Conservation (phyloP, 345 rosid species). For the Hibiscus trionum region DNA sequence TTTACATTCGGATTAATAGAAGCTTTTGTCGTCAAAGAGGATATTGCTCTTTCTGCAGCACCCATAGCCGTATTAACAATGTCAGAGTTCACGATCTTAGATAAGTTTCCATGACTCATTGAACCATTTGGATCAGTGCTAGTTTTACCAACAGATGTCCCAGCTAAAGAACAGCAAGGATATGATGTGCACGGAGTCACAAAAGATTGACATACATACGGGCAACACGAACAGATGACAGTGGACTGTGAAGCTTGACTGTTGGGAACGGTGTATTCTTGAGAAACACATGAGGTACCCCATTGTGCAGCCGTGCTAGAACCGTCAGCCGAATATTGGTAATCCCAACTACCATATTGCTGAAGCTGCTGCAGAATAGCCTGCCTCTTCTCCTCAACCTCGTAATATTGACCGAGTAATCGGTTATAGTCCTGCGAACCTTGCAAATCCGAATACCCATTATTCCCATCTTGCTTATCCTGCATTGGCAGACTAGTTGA, state of each 20-base stretch:
- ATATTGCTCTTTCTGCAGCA: slow-evolving; percentile 50
- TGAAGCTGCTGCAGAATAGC: slow-evolving; percentile 39
- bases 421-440: slow-evolving; percentile 34
- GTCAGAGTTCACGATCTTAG: slow-evolving; percentile 12
- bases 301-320: slow-evolving; percentile 24
- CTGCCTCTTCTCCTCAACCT: slow-evolving; percentile 55
- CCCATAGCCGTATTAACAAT: slow-evolving; percentile 43
- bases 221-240: slow-evolving; percentile 31
- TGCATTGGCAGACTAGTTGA: slow-evolving; percentile 13
- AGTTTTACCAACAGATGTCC: slow-evolving; percentile 13
- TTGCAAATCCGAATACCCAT: slow-evolving; percentile 18
- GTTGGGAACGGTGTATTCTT: slow-evolving; percentile 20
- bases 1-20: slow-evolving; percentile 7
- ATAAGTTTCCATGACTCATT: slow-evolving; percentile 9
- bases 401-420: slow-evolving; percentile 48
- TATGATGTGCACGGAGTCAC: slow-evolving; percentile 26
- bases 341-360: slow-evolving; percentile 30
- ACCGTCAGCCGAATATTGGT: slow-evolving; percentile 33
- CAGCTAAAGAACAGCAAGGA: slow-evolving; percentile 27
- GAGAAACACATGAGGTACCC: slow-evolving; percentile 21
- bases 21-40: slow-evolving; percentile 26
- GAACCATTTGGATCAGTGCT: slow-evolving; percentile 12
- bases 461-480: slow-evolving; percentile 13
- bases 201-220: slow-evolving; percentile 25
- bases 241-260: slow-evolving; percentile 22